These are phyloP conservation scores for Lactarius evosmus DNA, from an alignment of 768 basidiomycete genomes.

Conservation along the genomic window DNA sequence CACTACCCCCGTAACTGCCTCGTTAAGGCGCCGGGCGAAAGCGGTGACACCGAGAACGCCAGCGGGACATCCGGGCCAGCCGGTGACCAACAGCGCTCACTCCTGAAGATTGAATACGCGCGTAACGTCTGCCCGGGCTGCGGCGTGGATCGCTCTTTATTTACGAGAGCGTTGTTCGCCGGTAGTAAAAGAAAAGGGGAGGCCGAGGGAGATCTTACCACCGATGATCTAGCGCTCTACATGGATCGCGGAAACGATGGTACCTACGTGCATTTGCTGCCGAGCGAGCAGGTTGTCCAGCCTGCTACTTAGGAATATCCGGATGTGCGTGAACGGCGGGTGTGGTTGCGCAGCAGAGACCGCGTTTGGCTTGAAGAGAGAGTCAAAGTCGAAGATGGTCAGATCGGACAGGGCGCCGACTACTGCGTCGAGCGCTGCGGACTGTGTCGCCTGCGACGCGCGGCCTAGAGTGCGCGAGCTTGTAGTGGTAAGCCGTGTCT, in stretches of 20 bases:
- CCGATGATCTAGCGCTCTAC: conserved; percentile 90
- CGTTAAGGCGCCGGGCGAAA: conserved; percentile 46
- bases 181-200: conserved; percentile 8
- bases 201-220: too few relatives aligned
- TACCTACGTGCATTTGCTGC: conserved; percentile 47
- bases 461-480: conserved; percentile 57
- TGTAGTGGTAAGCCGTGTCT: conserved; percentile 60
- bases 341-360: conserved; percentile 63
- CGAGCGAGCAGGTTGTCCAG: conserved; percentile 62
- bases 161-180: too few relatives aligned
- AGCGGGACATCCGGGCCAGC: conserved; percentile 73
- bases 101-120: conserved; percentile 69
- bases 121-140: conserved; percentile 73
- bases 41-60: conserved; percentile 70
- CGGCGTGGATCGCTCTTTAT: conserved; percentile 71
- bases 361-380: conserved; percentile 72
- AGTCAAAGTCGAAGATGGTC: conserved; percentile 74
- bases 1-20: conserved; percentile 23
- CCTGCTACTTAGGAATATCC: conserved; percentile 66
- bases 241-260: conserved; percentile 55
- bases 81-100: too few relatives aligned
- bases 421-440: conserved; percentile 61
- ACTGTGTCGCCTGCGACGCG: too few relatives aligned
- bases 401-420: conserved; percentile 63
- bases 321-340: conserved; percentile 68